Evolutionary conservation across 2,329 filamentous ascomycete species (phyloP), one percentile per base, ranked within the genome.

Genomic region (Aureobasidium lini): DNA sequence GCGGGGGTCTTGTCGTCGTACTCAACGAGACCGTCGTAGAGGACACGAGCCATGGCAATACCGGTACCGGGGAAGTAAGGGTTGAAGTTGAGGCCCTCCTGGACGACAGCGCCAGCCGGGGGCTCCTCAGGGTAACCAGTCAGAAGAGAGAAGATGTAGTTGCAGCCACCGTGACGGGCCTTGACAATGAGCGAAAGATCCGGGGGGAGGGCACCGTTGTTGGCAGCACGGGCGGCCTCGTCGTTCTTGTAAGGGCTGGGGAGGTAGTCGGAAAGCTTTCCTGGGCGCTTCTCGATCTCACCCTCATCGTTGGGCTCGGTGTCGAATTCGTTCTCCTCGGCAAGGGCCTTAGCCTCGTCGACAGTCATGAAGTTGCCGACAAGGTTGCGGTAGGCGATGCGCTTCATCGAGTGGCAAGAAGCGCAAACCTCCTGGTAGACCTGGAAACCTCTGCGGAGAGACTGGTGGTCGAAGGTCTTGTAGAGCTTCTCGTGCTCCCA

Each of bases 11-110:
- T 91, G 68, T 99, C 94, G 75, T 99, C 94, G 79, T 97, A 99
- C 76, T 99, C 94, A 64, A 99, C 94, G 61, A 99, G 81, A 65
- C 90, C 94, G 68, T 99, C 94, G 79, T 95, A 99, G 62, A 99
- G 85, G 63, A 97, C 94, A 85, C 94, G 93, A 69, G 88, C 93
- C 94, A 99, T 99, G 71, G 89, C 94, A 75, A 99, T 99, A 74
- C 93, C 93, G 68, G 94, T 97, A 73, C 94, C 94, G 61, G 94
- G 94, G 87, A 99, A 99, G 84, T 96, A 99, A 62, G 94, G 94
- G 85, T 99, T 99, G 86, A 99, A 99, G 86, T 97, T 96, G 78
- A 99, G 86, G 71, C 94, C 94, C 63, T 86, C 85, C 69, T 86
- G 87, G 62, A 99, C 88, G 69, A 83, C 79, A 64, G 89, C 91